Percentiles rank a stretch among this genome's conserved stretches.
Evolutionary conservation across 129 eudicot species (phyloP).

Genomic region (Pulicaria dysenterica): DNA sequence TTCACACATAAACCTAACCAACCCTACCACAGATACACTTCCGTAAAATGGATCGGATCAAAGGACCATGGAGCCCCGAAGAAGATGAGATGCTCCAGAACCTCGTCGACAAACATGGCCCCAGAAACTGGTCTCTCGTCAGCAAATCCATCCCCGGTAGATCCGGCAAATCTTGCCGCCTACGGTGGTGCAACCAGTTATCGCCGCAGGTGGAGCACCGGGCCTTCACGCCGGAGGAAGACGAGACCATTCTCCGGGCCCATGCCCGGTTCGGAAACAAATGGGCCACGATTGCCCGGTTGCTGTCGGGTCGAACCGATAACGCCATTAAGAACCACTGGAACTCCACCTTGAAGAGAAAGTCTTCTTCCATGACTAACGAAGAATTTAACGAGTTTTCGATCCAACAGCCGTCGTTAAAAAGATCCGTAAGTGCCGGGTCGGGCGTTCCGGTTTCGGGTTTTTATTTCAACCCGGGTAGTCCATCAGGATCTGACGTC

Average conservation of each 20-base stretch:
- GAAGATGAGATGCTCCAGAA: conserved; percentile 67
- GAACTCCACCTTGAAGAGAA: conserved; percentile 78
- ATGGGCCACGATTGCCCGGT: conserved; percentile 93
- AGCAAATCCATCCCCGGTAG: conserved; percentile 80
- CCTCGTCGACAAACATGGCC: conserved; percentile 76
- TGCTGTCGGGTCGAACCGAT: conserved; percentile 84
- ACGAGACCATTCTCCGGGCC: conserved; percentile 79
- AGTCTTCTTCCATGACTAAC: conserved; percentile 55
- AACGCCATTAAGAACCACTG: conserved; percentile 91
- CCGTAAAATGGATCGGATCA: conserved; percentile 73
- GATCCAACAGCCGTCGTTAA: conserved; percentile 50
- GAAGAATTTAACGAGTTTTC: conserved; percentile 55
- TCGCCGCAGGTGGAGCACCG: conserved; percentile 94
- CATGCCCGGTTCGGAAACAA: conserved; percentile 82
- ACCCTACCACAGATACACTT: neutral
- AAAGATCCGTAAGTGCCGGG: conserved; percentile 77
- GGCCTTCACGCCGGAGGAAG: conserved; percentile 78
- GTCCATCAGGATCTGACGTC: conserved; percentile 82
- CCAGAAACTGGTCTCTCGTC: conserved; percentile 81
- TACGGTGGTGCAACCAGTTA: conserved; percentile 95
- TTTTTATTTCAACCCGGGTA: conserved; percentile 51
- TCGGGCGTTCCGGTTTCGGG: conserved; percentile 68
- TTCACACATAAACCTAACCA: conserved; percentile 10
- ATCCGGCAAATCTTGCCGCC: conserved; percentile 87
- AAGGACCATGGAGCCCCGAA: conserved; percentile 97